Evolutionary conservation across 2,329 filamentous ascomycete genomes (phyloP), one percentile per base, ranked within the genome.

Genomic region (Cercospora zeina): DNA sequence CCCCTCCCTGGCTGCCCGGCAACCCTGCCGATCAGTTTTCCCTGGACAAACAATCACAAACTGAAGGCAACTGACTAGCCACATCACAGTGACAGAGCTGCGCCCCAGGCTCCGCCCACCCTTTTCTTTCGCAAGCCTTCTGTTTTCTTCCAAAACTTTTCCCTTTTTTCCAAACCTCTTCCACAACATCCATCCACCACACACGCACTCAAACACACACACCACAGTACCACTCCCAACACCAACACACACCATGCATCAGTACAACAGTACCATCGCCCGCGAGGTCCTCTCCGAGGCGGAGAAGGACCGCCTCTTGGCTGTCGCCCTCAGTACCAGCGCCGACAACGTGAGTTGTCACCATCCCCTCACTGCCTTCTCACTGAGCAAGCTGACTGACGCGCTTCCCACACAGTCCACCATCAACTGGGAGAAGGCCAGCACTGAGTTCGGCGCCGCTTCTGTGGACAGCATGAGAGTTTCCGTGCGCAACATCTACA

Each of bases 271-370:
- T 67, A 42, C 61, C 9, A 62, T 66, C 47, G 70, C 69, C 39
- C 70, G 68, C 55, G 39, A 42, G 14, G 54, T 64, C 19, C 64
- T 74, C 49, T 68, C 14, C 33, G 69, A 74, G 3, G 57, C 24
- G 19, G 72, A 74, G 33, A 74, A 71, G 62, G 66, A 73, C 45
- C 71, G 71, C 61, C 61, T 73, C 55, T 33, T 73, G 31, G 68
- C 65, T 45, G 37, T 70, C 54, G 69, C 61, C 62, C 67, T 74
- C 58, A 70, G 66, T 58, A 61, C 49, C 45, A 58, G 65, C 36
- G 59, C 64, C 27, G 66, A 57, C 37, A 30, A 50, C 27, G 66
- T 70, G 59, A 27, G 63, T 57, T 24, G 10, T 49, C 42, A 11
- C 14, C 24, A 14, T 56, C 19, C 13, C 24, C 16, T 34, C 31